Evolutionary conservation across 2,329 filamentous ascomycete genomes (phyloP), one percentile per base, ranked within the genome.

Genomic region (Phyllosticta paracitricarpa): DNA sequence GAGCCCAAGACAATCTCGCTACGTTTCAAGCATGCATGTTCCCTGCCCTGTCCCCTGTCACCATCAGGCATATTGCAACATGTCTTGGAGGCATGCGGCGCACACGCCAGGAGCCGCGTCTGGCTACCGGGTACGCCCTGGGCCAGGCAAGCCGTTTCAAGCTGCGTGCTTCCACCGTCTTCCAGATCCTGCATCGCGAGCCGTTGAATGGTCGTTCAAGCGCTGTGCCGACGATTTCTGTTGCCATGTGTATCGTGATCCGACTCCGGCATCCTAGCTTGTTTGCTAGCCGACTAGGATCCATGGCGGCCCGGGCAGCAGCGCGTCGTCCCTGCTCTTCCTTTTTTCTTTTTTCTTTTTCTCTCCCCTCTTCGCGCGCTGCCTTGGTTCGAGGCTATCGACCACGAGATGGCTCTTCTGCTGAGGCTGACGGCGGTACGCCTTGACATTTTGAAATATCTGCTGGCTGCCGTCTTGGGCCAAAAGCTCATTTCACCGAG

Each of bases 51-150:
- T 57, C 51, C 59, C 55, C 54, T 54, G 22, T 51, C 28, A 25
- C 52, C 58, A 59, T 35, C 58, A 40, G 58, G 51, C 53, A 22
- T 51, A 51, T 57, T 54, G 59, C 59, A 55, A 61, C 59, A 61
- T 61, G 54, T 61, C 59, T 56, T 61, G 58, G 54, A 54, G 48
- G 58, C 58, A 61, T 61, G 58, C 58, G 58, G 58, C 54, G 54
- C 54, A 61, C 54, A 61, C 54, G 54, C 58, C 56, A 61, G 40
- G 54, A 56, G 58, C 53, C 58, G 40, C 51, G 26, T 51, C 55
- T 61, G 59, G 59, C 58, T 28, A 56, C 58, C 53, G 58, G 40
- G 35, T 61, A 28, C 51, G 54, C 55, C 59, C 59, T 61, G 56
- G 35, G 30, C 55, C 51, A 33, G 56, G 35, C 52, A 55, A 25